phyloP scores from a whole-genome alignment of 2,329 filamentous ascomycete species.

The Colletotrichum orchidophilum region DNA sequence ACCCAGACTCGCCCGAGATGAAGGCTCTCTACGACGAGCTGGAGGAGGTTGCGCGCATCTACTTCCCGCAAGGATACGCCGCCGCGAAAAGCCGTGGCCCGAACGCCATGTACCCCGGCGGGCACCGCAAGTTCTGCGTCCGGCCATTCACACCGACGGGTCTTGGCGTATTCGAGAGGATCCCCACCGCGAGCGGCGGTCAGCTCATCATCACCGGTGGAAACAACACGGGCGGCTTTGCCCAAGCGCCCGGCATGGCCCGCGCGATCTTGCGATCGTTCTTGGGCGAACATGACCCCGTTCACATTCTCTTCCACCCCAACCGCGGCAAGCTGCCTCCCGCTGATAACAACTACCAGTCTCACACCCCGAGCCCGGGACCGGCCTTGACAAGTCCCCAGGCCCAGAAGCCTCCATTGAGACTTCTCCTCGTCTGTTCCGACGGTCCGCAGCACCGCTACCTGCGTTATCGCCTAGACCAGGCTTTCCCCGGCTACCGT shows the following conservation, averaged over 20 bases:
- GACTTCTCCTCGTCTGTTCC: not conserved
- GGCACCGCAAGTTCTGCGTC: not conserved
- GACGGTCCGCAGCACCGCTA: not conserved
- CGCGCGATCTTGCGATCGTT: not conserved
- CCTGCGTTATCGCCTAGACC: not conserved
- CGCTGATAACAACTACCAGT: not conserved
- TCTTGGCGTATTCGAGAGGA: not conserved
- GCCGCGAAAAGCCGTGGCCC: not conserved
- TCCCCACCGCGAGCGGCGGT: not conserved
- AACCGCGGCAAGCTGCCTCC: not conserved
- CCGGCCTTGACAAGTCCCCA: not conserved
- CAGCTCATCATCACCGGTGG: not conserved
- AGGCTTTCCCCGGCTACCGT: not conserved
- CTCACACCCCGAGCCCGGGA: not conserved
- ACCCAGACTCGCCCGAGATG: conserved; percentile 9
- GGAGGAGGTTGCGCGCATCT: not conserved
- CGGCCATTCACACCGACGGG: not conserved
- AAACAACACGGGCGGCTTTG: not conserved
- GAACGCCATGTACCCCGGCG: not conserved
- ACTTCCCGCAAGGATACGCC: not conserved
- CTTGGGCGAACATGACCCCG: not conserved
- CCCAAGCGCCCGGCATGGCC: not conserved
- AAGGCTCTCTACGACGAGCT: conserved; percentile 6
- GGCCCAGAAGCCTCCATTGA: not conserved
- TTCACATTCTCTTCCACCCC: not conserved